phyloP scores from a whole-genome alignment of 257 asterid species.

The Nicotiana tabacum region DNA sequence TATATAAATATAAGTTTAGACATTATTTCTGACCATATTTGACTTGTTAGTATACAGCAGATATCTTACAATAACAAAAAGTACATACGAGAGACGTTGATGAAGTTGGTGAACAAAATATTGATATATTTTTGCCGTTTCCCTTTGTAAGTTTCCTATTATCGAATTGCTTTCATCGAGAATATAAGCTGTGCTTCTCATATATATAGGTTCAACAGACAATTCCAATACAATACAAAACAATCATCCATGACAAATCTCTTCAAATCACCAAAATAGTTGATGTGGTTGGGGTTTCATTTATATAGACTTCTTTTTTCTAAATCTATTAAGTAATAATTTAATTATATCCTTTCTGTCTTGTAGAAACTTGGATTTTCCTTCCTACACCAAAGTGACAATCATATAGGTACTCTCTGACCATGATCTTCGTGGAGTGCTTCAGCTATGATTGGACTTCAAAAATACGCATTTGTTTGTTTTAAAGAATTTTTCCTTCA shows the following conservation, averaged over 20 bases:
- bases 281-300: background rate
- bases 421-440: background rate
- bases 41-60: conserved; percentile 5
- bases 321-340: background rate
- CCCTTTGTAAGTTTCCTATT: conserved; percentile 13
- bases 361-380: conserved; percentile 29
- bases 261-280: background rate
- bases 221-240: conserved; percentile 11
- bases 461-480: background rate
- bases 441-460: conserved; percentile 5
- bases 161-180: conserved; percentile 7
- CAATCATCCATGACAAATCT: conserved; percentile 1
- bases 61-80: conserved; percentile 9
- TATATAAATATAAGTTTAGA: background rate
- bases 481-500: background rate
- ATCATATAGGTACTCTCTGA: conserved; percentile 8
- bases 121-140: background rate
- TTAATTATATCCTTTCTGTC: conserved; percentile 29
- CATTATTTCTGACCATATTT: conserved; percentile 2
- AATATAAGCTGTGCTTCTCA: background rate
- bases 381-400: conserved; percentile 21
- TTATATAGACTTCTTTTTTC: background rate
- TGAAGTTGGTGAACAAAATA: background rate
- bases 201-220: conserved; percentile 9
- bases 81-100: conserved; percentile 10